Evolutionary conservation across 73 alveolate genomes (phyloP), one percentile per base, ranked within the genome.

Genomic region (Paramecium sonneborni): DNA sequence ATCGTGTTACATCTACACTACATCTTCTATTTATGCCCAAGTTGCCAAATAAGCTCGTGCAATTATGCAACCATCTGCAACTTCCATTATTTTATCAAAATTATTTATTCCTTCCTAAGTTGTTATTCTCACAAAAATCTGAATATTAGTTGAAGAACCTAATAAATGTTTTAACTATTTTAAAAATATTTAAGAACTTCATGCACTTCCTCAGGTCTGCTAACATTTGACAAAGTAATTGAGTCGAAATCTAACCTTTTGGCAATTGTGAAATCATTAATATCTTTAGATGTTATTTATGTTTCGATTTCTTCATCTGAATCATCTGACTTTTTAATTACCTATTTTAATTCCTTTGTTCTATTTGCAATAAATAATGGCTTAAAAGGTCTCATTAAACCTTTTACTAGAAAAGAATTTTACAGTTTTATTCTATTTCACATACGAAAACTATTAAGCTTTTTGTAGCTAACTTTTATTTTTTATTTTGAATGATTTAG

Each of bases 241-340:
- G 76, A 38, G 62, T 86, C 93, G 12, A 39, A 62, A 62, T 86
- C 87, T 41, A 62, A 76, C 28, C 69, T 86, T 34, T 62, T 44
- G 2, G 93, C 93, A 1, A 62, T 58, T 7, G 93, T 62, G 24
- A 86, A 62, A 62, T 86, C 93, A 57, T 72, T 86, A 0, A 86
- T 86, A 38, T 86, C 93, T 37, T 88, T 88, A 26, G 91, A 30
- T 26, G 85, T 88, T 5, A 88, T 88, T 6, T 69, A 57, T 5
- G 74, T 70, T 88, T 88, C 94, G 3, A 57, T 43, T 20, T 62
- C 84, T 70, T 88, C 94, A 88, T 88, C 90, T 23, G 85, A 88
- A 38, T 88, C 84, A 21, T 62, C 94, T 20, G 79, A 56, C 7
- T 52, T 39, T 30, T 72, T 58, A 20, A 26, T 10, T 11, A 39